A percentile compares a stretch with the other conserved stretches of the same genome.
These are phyloP conservation scores for Knoxia roxburghii DNA, from an alignment of 257 asterid genomes.

Conservation along the genomic window DNA sequence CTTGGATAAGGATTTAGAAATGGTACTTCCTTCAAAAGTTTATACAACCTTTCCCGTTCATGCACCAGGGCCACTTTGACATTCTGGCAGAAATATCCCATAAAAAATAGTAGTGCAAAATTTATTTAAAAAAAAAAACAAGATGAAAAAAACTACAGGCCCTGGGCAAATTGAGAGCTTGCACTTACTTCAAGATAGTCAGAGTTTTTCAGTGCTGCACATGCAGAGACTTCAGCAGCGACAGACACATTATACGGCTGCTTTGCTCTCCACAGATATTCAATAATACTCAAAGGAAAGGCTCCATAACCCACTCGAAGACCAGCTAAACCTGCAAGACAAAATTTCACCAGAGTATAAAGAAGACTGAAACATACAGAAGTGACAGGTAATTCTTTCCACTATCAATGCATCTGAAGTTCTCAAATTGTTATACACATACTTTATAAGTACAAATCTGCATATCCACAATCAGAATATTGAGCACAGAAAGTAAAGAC, in stretches of 20 bases:
- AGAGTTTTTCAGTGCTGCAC: slow-evolving; percentile 85
- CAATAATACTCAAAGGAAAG: slow-evolving; percentile 83
- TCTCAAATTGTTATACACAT: neutral
- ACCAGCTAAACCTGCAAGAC: slow-evolving; percentile 82
- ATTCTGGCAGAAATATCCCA: slow-evolving; percentile 41
- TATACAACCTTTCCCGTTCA: slow-evolving; percentile 75
- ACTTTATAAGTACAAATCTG: neutral
- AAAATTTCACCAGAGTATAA: slow-evolving; percentile 9
- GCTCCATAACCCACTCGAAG: slow-evolving; percentile 96
- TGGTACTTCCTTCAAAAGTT: slow-evolving; percentile 80
- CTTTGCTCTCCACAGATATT: slow-evolving; percentile 94
- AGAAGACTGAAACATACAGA: neutral
- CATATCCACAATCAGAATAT: neutral
- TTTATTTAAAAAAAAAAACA: neutral
- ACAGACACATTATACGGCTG: slow-evolving; percentile 97
- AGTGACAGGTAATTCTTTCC: neutral
- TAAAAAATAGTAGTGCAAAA: slow-evolving; percentile 4
- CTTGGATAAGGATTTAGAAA: slow-evolving; percentile 89
- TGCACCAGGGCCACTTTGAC: slow-evolving; percentile 87
- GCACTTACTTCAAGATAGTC: slow-evolving; percentile 69
- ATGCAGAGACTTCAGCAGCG: slow-evolving; percentile 96
- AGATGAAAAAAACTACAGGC: neutral
- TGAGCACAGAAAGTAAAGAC: neutral
- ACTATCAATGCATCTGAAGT: neutral
- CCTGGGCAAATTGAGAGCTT: neutral